Base-by-base conservation (phyloP, 1,139 yeast genomes). In the Starmera stellimalicola region DNA sequence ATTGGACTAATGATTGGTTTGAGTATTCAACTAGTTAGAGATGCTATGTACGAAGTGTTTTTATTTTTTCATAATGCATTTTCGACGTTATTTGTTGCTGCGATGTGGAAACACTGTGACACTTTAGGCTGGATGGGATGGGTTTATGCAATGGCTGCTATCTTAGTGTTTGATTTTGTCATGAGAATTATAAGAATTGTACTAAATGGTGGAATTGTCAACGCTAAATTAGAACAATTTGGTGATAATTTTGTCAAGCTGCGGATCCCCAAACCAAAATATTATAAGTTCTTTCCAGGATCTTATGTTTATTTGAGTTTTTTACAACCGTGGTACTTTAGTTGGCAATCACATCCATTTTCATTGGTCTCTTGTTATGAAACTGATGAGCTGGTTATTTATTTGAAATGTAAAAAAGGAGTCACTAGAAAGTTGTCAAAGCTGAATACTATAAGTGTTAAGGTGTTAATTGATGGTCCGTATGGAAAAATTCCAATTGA, bases 1-100 rank as follows among this genome's bases (percentile, higher is more conserved):
- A 51, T 60, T 36, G 53, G 57, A 18, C 31, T 68, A 4, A 51
- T 73, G 52, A 41, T 61, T 26, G 49, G 68, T 41, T 73, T 67
- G 33, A 60, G 47, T 61, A 40, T 66, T 37, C 49, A 58, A 34
- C 45, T 59, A 6, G 50, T 73, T 37, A 63, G 80, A 51, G 65
- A 60, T 39, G 43, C 44, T 26, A 54, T 52, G 37, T 74, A 74
- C 48, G 66, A 62, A 34, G 33, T 47, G 3, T 62, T 62, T 35
- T 39, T 62, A 25, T 32, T 55, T 18, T 27, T 50, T 6, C 67
- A 62, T 36, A 51, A 58, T 26, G 11, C 48, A 5, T 42, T 62
- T 38, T 56, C 51, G 17, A 40, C 59, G 18, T 40, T 42, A 7
- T 57, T 62, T 36, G 52, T 62, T 22, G 45, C 50, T 6, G 39